phyloP scores from a whole-genome alignment of 805 yeast genomes.

The Candida oleophila region DNA sequence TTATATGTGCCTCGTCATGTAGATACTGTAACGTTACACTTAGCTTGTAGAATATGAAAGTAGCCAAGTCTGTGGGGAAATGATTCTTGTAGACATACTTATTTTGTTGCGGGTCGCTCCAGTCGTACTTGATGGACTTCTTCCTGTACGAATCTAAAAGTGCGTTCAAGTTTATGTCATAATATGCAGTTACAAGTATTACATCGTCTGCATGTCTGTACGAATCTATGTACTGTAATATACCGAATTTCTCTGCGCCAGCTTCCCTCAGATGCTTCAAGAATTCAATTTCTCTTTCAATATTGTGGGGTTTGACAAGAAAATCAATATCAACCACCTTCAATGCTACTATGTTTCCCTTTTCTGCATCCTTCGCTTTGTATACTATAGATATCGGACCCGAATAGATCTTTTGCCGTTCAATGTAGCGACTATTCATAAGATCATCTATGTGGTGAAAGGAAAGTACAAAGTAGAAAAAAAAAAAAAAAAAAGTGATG shows the following conservation, averaged over 20 bases:
- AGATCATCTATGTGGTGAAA: conserved; percentile 4
- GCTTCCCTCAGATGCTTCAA: conserved; percentile 17
- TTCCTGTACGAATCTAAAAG: conserved; percentile 20
- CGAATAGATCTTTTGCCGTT: conserved; percentile 22
- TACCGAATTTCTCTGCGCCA: neutral
- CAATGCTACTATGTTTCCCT: conserved; percentile 21
- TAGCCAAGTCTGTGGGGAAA: conserved; percentile 13
- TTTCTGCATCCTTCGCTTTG: conserved; percentile 16
- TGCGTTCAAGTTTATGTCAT: conserved; percentile 23
- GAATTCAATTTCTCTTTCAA: conserved; percentile 28
- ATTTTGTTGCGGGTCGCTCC: conserved; percentile 19
- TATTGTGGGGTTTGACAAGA: conserved; percentile 34
- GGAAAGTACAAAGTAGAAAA: neutral
- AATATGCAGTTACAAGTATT: conserved; percentile 31
- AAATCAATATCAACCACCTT: conserved; percentile 40
- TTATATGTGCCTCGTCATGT: conserved; percentile 29
- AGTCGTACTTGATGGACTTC: conserved; percentile 22
- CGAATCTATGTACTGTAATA: conserved; percentile 20
- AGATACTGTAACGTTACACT: conserved; percentile 25
- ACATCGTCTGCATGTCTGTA: conserved; percentile 30
- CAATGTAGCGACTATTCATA: conserved; percentile 12
- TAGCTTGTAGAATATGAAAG: conserved; percentile 16
- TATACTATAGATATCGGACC: conserved; percentile 38
- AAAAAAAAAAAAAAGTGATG: neutral
- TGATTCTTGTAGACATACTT: conserved; percentile 10